These are phyloP conservation scores for Melampsora americana DNA, from an alignment of 1,284 basidiomycete species.

Conservation along the genomic window DNA sequence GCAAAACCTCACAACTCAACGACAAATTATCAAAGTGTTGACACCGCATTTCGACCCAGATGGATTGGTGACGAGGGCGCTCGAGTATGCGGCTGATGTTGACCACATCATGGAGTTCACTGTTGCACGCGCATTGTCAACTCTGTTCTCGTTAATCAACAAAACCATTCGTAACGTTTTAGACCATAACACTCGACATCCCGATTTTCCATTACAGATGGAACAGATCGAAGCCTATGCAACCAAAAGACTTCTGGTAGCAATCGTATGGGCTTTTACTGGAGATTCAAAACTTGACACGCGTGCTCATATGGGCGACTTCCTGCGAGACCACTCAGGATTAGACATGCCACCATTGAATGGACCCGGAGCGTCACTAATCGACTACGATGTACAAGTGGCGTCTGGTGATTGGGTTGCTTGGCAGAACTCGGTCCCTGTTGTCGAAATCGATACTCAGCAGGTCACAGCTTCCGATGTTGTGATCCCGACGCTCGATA, in stretches of 20 bases:
- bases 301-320: conserved; percentile 85
- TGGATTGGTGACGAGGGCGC: conserved; percentile 74
- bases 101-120: conserved; percentile 99
- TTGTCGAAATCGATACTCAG: conserved; percentile 94
- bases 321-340: conserved; percentile 76
- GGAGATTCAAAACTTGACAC: conserved; percentile 89
- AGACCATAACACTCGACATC: conserved; percentile 90
- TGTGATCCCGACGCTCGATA: conserved; percentile 97
- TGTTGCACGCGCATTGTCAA: conserved; percentile 80
- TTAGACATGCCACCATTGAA: conserved; percentile 74
- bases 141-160: conserved; percentile 94
- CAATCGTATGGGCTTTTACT: conserved; percentile 95
- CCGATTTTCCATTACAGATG: conserved; percentile 82
- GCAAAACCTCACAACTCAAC: conserved; percentile 69
- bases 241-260: conserved; percentile 82
- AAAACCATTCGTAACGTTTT: conserved; percentile 89
- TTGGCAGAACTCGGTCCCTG: conserved; percentile 88
- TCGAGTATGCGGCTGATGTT: conserved; percentile 73
- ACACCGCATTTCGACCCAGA: conserved; percentile 77
- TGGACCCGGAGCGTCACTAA: conserved; percentile 71
- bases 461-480: conserved; percentile 91
- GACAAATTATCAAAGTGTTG: conserved; percentile 71
- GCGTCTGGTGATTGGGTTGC: conserved; percentile 78
- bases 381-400: conserved; percentile 93
- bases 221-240: conserved; percentile 89